These are phyloP conservation scores for Trichoderma asperellum DNA, from an alignment of 2,329 filamentous ascomycete genomes.

Conservation along the genomic window DNA sequence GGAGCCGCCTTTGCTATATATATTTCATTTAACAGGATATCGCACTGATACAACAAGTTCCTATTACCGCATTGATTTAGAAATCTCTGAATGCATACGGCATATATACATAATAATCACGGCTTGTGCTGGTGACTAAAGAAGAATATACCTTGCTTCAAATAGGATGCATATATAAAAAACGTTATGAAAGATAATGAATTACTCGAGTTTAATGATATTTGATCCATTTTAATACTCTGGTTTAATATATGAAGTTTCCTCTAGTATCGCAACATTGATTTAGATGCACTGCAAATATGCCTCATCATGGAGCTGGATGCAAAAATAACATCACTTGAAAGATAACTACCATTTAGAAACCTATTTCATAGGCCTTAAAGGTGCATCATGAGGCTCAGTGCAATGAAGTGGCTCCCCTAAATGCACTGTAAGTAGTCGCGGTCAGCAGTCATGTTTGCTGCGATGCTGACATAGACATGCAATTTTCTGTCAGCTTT, in stretches of 20 bases:
- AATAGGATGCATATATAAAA: neutral
- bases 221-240: accelerated
- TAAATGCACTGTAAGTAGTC: conserved; percentile 20
- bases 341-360: neutral
- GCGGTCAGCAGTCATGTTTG: conserved; percentile 23
- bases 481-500: conserved; percentile 23
- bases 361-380: neutral
- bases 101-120: neutral
- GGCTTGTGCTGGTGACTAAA: neutral
- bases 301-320: neutral
- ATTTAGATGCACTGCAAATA: neutral
- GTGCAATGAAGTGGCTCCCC: neutral
- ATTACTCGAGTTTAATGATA: neutral
- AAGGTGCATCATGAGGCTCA: neutral
- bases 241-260: neutral
- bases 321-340: neutral
- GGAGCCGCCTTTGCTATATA: neutral
- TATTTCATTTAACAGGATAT: neutral
- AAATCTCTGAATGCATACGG: neutral
- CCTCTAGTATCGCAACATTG: neutral
- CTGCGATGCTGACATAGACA: conserved; percentile 17
- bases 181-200: neutral
- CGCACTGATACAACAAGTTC: accelerated
- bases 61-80: neutral
- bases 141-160: neutral